Evolutionary conservation across 768 basidiomycete species (phyloP), one percentile per base, ranked within the genome.

Genomic region (Boletus rex-veris): DNA sequence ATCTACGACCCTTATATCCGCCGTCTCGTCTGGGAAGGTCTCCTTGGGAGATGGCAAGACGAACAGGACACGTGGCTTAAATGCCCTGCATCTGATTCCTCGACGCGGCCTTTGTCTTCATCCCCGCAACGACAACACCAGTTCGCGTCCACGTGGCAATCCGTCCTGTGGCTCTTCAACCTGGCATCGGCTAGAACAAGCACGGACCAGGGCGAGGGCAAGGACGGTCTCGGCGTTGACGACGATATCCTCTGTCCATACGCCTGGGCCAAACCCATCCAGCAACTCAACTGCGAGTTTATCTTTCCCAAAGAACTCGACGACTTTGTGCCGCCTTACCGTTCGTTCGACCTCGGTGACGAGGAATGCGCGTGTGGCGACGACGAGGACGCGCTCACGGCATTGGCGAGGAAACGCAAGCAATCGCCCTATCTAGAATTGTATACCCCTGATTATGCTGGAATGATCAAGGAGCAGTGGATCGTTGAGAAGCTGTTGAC

Each of bases 1-100:
- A 93, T 93, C 63, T 96, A 94, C 69, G 90, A 93, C 71, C 79
- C 90, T 0, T 91, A 86, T 70, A 79, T 98, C 54, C 87, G 96
- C 87, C 90, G 86, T 47, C 80, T 98, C 55, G 80, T 95, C 64
- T 84, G 82, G 80, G 92, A 98, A 68, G 94, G 94, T 45, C 70
- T 95, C 26, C 76, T 88, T 16, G 72, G 39, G 39, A 14, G 10
- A 40, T 40, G 39, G 39, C 9, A 40, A 40, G 11, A 40, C 39
- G 39, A 40, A 14, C 39, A 21, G 10, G 66, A 75, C 3, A 53
- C 64, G 7, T 95, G 94, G 94, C 71, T 91, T 33, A 47, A 58
- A 8, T 97, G 94, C 69, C 84, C 35, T 36, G 12, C 35, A 1
- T 36, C 35, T 0, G 35, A 36, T 11, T 16, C 35, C 35, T 36